Evolutionary conservation across 176 grass and related monocot genomes (phyloP).

Genomic region (Urochloa ruziziensis): DNA sequence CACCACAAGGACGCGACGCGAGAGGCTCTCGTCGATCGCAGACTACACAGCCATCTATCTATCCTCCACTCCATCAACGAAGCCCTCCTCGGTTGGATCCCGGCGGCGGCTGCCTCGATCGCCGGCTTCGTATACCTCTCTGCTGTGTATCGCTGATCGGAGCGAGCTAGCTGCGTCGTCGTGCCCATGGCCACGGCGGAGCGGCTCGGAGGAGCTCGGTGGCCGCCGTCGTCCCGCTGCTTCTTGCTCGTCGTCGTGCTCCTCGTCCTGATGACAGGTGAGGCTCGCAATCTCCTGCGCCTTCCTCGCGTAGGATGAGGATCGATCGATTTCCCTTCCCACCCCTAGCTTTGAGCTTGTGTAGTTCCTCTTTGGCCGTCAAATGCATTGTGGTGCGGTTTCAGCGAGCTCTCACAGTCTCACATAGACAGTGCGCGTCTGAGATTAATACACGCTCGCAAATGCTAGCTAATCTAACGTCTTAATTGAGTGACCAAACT

Average conservation of each 20-base stretch:
- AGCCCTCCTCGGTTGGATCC: not conserved
- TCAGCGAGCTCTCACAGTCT: not conserved
- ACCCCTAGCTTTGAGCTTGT: not conserved
- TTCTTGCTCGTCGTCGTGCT: not conserved
- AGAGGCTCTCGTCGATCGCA: not conserved
- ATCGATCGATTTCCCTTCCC: too few relatives aligned
- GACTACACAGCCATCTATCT: too few relatives aligned
- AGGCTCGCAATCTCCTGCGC: not conserved
- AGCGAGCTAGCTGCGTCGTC: not conserved
- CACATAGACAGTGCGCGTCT: not conserved
- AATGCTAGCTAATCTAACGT: not conserved
- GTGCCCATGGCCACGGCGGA: conserved; percentile 12
- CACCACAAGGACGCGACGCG: not conserved
- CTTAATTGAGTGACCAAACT: too few relatives aligned
- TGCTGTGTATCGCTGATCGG: not conserved
- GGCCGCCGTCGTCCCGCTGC: not conserved
- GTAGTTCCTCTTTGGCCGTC: not conserved
- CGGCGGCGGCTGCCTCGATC: not conserved
- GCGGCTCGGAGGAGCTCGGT: not conserved
- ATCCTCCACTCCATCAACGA: not conserved
- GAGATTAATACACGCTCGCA: not conserved
- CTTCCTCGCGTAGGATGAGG: too few relatives aligned
- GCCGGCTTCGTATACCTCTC: not conserved
- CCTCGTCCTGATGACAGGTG: conserved; percentile 24
- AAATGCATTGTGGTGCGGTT: not conserved